Evolutionary conservation across 2,329 filamentous ascomycete genomes (phyloP), one percentile per base, ranked within the genome.

Genomic region (Phialophora macrospora): DNA sequence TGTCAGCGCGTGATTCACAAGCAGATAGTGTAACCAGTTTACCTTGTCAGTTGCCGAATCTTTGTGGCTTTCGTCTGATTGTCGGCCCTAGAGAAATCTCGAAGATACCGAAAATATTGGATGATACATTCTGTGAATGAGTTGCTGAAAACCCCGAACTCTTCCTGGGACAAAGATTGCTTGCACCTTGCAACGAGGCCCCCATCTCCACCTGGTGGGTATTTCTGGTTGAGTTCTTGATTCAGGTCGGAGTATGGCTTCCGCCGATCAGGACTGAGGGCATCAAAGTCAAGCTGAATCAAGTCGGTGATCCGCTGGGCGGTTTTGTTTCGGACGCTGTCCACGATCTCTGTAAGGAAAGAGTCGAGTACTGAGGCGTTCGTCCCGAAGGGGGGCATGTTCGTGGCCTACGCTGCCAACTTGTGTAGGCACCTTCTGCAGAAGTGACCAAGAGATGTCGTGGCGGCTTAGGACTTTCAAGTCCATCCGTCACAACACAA

Each of bases 101-200:
- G 59, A 4, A 73, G 60, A 49, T 72, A 73, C n/a, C 68, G 67
- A 51, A 73, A 72, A 57, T 73, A 73, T 28, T 69, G 66, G 34
- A 70, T 67, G 22, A 71, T 65, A 44, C 68, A 69, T 26, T 72
- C 70, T 1, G 67, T 65, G 54, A 71, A 72, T 3, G 69, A 58
- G 11, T 64, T 61, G 55, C 69, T 69, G 63, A 72, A 71, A 2
- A 57, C 63, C 6, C 65, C 66, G 34, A 73, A 69, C 34, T 71
- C 64, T 26, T 70, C 70, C 51, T 64, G 60, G 9, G 71, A 65
- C 17, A 72, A 26, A 11, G 60, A 55, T 12, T 63, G 60, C 38
- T 71, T 69, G 51, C 71, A 72, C 52, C 67, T 63, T 7, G 66
- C 56, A 6, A 63, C 61, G 6, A 73, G 63, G 9, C 52, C 63